Evolutionary conservation across 352 stramenopile genomes (phyloP).

Genomic region (Globisporangium orthogonon): DNA sequence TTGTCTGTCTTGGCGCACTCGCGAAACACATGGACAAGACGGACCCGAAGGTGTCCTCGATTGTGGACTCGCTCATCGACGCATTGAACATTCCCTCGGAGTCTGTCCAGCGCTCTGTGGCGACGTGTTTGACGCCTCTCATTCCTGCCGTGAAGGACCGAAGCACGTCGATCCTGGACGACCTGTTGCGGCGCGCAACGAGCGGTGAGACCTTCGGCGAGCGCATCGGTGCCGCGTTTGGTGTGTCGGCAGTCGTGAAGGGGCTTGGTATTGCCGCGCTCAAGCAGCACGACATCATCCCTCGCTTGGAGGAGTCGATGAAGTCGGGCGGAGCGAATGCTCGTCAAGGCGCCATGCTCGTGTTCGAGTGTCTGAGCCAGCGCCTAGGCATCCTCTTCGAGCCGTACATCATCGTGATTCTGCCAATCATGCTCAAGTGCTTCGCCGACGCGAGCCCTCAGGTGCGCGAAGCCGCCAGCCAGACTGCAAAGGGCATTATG

Average conservation of each 20-base stretch:
- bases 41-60: conserved; percentile 86
- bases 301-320: conserved; percentile 81
- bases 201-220: conserved; percentile 80
- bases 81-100: conserved; percentile 90
- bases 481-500: conserved; percentile 97
- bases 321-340: conserved; percentile 68
- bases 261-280: conserved; percentile 97
- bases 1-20: conserved; percentile 87
- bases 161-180: conserved; percentile 66
- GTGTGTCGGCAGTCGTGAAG: conserved; percentile 98
- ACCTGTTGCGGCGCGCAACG: conserved; percentile 67
- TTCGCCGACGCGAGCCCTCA: conserved; percentile 95
- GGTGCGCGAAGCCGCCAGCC: conserved; percentile 94
- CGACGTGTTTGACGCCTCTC: conserved; percentile 86
- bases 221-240: conserved; percentile 93
- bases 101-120: conserved; percentile 90
- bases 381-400: conserved; percentile 98
- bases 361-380: conserved; percentile 96
- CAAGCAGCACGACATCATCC: conserved; percentile 97
- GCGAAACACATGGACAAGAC: conserved; percentile 87
- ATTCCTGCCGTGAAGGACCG: conserved; percentile 77
- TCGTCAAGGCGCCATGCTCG: conserved; percentile 93
- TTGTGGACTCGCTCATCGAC: conserved; percentile 84
- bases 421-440: conserved; percentile 97
- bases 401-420: conserved; percentile 96